A percentile compares a stretch with the other conserved stretches of the same genome.
phyloP scores from a whole-genome alignment of 768 basidiomycete genomes.

The Tephrocybe rancida region DNA sequence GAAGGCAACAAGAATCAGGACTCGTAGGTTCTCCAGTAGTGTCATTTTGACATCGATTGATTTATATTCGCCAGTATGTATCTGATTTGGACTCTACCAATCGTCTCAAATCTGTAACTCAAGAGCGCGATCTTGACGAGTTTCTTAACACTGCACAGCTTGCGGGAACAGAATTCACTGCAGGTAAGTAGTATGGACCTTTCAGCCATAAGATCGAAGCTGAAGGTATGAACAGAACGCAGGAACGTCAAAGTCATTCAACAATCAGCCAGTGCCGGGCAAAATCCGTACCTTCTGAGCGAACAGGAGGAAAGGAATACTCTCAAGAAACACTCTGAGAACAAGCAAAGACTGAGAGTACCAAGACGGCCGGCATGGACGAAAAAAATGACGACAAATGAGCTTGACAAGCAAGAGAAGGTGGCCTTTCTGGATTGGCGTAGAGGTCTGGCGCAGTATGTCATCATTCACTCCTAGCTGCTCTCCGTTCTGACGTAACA shows the following conservation, averaged over 20 bases:
- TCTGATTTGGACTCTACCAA: slow-evolving; percentile 70
- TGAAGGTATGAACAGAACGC: slow-evolving; percentile 51
- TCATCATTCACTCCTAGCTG: slow-evolving; percentile 16
- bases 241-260: slow-evolving; percentile 80
- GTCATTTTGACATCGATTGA: slow-evolving; percentile 6
- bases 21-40: slow-evolving; percentile 47
- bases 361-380: slow-evolving; percentile 92
- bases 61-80: slow-evolving; percentile 59
- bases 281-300: slow-evolving; percentile 86
- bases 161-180: slow-evolving; percentile 94
- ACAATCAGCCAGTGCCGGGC: slow-evolving; percentile 51
- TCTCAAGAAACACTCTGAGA: slow-evolving; percentile 71
- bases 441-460: slow-evolving; percentile 87
- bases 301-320: slow-evolving; percentile 81
- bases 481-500: slow-evolving; percentile 4
- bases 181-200: slow-evolving; percentile 56
- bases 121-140: slow-evolving; percentile 94
- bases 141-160: slow-evolving; percentile 94
- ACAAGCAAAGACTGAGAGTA: slow-evolving; percentile 77
- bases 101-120: slow-evolving; percentile 88
- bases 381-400: slow-evolving; percentile 69
- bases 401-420: slow-evolving; percentile 89
- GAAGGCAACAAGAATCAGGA: slow-evolving; percentile 58
- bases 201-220: neutral
- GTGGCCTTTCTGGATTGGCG: slow-evolving; percentile 93